Evolutionary conservation across 345 rosid genomes (phyloP).

Genomic region (Punica granatum): DNA sequence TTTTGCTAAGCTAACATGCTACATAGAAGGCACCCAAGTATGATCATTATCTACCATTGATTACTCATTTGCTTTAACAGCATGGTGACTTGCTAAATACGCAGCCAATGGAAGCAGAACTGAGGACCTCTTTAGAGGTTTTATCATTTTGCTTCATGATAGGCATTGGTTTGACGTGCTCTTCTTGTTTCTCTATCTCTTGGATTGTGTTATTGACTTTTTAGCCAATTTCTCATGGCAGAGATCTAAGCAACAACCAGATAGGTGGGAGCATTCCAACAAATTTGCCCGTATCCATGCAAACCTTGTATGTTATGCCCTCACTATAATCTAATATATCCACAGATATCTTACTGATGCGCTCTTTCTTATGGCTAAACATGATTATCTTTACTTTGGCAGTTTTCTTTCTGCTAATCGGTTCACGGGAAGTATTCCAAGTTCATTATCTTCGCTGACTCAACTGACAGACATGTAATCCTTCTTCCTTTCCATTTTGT

Average conservation of each 20-base stretch:
- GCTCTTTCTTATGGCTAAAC: not conserved
- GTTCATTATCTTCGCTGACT: constrained; percentile 55
- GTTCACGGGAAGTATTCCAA: constrained; percentile 91
- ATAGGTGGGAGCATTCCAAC: constrained; percentile 91
- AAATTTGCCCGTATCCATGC: constrained; percentile 69
- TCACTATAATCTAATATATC: not conserved
- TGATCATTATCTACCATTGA: not conserved
- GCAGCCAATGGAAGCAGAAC: not conserved
- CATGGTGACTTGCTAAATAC: not conserved
- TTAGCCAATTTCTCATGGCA: constrained; percentile 22
- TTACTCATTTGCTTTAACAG: not conserved
- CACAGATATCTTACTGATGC: not conserved
- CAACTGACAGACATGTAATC: constrained; percentile 62
- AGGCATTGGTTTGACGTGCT: not conserved
- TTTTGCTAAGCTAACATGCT: not conserved
- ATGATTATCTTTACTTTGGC: constrained; percentile 37
- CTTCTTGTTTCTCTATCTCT: not conserved
- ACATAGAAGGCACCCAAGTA: not conserved
- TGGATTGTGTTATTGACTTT: not conserved
- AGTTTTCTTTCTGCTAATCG: constrained; percentile 91
- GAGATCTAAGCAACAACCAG: constrained; percentile 86
- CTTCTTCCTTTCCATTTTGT: constrained; percentile 5
- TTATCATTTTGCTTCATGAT: not conserved
- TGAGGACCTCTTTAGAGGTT: not conserved
- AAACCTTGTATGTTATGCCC: constrained; percentile 40